Evolutionary conservation across 2,329 filamentous ascomycete genomes (phyloP), one percentile per base, ranked within the genome.

Genomic region (Colletotrichum sp.): DNA sequence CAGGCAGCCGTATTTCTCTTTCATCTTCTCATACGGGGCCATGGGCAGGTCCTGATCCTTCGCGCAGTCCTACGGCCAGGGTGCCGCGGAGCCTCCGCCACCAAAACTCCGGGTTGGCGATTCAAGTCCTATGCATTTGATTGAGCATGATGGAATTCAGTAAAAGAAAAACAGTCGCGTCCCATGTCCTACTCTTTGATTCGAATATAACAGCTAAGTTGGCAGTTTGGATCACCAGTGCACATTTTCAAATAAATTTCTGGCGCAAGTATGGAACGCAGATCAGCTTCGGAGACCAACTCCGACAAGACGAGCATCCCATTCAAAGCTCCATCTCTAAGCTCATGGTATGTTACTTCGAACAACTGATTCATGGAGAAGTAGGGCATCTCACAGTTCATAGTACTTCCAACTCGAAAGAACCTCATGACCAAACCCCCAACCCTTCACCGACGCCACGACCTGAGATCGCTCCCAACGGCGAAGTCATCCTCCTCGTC

Each of bases 401-500:
- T 5, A 62, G 59, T 1, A 32, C 15, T 8, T n/a, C 28, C 18
- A 32, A 15, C 15, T 16, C 18, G 6, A 62, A 5, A 15, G 59
- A 62, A 0, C 2, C 2, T 1, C 4, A 8, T 2, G 5, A 16
- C 28, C 59, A 16, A 3, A 34, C 3, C 5, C 6, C 3, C 18
- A 12, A 8, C 3, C 18, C 59, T 15, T 5, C 5, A 13, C 10
- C 30, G 6, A 24, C 9, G 1, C 44, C 44, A 52, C 44, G 44
- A 18, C 65, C 65, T 3, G n/a, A 52, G 0, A 34, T 68, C 24
- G 69, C 64, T 15, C 34, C 73, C 16, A 64, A n/a, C 3, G 64
- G 73, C 39, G 63, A 76, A 3, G 57, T 76, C 15, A 26, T 64
- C 39, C 73, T 76, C 32, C 26, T 64, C 55, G 70, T 65, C 28